phyloP scores from a whole-genome alignment of 169 alveolate genomes.

The Cryptosporidium felis region DNA sequence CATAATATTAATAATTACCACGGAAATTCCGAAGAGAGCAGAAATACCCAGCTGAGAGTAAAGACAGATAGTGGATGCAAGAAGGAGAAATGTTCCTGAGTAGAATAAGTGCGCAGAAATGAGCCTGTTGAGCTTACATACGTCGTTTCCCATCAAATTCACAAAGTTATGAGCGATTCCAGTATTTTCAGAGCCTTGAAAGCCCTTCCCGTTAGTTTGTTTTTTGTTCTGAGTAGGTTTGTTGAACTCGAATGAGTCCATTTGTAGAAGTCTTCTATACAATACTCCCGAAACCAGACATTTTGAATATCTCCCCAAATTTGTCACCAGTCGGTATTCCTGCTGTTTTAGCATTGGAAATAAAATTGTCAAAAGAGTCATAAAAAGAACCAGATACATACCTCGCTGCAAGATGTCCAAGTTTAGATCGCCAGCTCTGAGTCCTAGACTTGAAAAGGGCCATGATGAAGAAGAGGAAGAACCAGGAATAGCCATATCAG shows the following conservation, averaged over 20 bases:
- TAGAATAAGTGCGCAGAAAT: slow-evolving; percentile 62
- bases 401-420: background rate
- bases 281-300: slow-evolving; percentile 54
- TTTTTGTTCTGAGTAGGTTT: slow-evolving; percentile 3
- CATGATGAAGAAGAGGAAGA: background rate
- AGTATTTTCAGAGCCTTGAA: background rate
- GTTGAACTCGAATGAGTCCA: slow-evolving; percentile 46
- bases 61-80: slow-evolving; percentile 30
- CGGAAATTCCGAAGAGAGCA: slow-evolving; percentile 44
- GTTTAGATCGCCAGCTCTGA: background rate
- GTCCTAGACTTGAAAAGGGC: background rate
- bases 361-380: slow-evolving; percentile 29
- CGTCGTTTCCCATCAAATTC: slow-evolving; percentile 62
- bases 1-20: slow-evolving; percentile 28
- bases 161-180: slow-evolving; percentile 18
- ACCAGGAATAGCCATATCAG: background rate
- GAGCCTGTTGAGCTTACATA: slow-evolving; percentile 29
- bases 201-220: background rate
- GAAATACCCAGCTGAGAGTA: slow-evolving; percentile 61
- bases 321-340: slow-evolving; percentile 41
- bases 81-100: slow-evolving; percentile 35
- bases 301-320: slow-evolving; percentile 45
- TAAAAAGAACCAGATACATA: slow-evolving; percentile 5
- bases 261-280: slow-evolving; percentile 22
- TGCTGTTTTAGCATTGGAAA: slow-evolving; percentile 61